Conservation (phyloP, 805 yeast genomes). For the Tetrapisispora pingtungensis region DNA sequence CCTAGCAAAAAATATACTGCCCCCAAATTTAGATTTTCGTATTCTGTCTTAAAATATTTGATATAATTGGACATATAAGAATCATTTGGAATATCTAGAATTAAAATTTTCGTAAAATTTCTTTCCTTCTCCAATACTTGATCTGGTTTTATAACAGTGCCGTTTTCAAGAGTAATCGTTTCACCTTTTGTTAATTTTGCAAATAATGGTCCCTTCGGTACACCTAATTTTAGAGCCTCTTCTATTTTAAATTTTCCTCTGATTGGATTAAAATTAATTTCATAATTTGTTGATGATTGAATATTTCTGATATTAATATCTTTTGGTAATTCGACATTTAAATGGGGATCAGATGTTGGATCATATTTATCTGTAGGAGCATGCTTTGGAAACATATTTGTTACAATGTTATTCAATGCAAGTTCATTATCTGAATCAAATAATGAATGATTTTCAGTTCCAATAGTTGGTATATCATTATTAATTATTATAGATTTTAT, state of each 20-base stretch:
- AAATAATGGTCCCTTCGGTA: conserved; percentile 54
- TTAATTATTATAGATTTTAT: conserved; percentile 30
- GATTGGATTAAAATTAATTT: conserved; percentile 53
- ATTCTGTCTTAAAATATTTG: conserved; percentile 14
- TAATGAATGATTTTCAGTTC: background rate
- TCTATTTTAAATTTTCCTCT: conserved; percentile 68
- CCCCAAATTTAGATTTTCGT: conserved; percentile 26
- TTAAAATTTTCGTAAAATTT: conserved; percentile 46
- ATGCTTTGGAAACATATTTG: conserved; percentile 50
- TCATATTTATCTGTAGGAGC: conserved; percentile 30
- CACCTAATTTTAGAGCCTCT: conserved; percentile 58
- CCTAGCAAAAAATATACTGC: conserved; percentile 73
- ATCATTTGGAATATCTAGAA: conserved; percentile 62
- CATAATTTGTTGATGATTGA: conserved; percentile 45
- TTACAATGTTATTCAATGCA: conserved; percentile 27
- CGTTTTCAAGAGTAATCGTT: conserved; percentile 47
- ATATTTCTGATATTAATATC: conserved; percentile 7
- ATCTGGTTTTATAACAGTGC: conserved; percentile 48
- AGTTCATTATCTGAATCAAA: conserved; percentile 8
- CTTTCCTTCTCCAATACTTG: conserved; percentile 64
- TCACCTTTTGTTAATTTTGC: conserved; percentile 52
- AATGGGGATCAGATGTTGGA: conserved; percentile 29
- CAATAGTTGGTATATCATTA: background rate
- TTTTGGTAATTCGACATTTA: conserved; percentile 31
- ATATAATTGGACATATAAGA: conserved; percentile 27